A percentile compares a stretch with the other conserved stretches of the same genome.
phyloP scores from a whole-genome alignment of 75 land plant genomes.

The Cupressus sempervirens region DNA sequence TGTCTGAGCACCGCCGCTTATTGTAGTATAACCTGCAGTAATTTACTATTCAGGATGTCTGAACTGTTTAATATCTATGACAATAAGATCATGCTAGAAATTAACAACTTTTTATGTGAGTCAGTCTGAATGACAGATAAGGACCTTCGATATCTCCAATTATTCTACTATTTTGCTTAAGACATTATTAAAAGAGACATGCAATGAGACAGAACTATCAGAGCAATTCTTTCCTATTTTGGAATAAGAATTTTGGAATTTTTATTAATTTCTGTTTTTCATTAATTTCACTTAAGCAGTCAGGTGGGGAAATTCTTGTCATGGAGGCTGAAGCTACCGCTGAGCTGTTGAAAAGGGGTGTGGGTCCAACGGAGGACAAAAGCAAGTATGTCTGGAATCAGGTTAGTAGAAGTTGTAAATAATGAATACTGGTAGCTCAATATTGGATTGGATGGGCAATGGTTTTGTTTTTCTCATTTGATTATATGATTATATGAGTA shows the following conservation, averaged over 20 bases:
- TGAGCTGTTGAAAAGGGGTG: constrained; percentile 55
- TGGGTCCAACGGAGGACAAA: constrained; percentile 68
- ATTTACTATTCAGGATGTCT: neutral
- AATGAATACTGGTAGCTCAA: neutral
- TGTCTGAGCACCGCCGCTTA: neutral
- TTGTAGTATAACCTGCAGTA: no score
- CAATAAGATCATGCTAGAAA: neutral
- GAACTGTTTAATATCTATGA: neutral
- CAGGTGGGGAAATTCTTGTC: constrained; percentile 56
- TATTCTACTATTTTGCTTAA: neutral
- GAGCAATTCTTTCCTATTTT: neutral
- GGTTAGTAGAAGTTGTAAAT: constrained; percentile 31
- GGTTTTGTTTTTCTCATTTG: neutral
- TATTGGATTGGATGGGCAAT: neutral
- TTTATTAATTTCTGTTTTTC: neutral
- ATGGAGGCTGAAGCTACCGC: constrained; percentile 97
- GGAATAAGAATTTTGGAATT: neutral
- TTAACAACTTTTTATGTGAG: neutral
- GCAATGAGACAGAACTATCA: neutral
- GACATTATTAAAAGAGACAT: neutral
- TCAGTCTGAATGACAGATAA: neutral
- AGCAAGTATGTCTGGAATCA: constrained; percentile 77
- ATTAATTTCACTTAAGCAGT: constrained; percentile 27
- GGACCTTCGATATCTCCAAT: neutral
- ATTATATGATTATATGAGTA: neutral